Percentiles rank a stretch among this genome's conserved stretches.
phyloP scores from a whole-genome alignment of 1,284 basidiomycete genomes.

The Sporisorium exsertum region DNA sequence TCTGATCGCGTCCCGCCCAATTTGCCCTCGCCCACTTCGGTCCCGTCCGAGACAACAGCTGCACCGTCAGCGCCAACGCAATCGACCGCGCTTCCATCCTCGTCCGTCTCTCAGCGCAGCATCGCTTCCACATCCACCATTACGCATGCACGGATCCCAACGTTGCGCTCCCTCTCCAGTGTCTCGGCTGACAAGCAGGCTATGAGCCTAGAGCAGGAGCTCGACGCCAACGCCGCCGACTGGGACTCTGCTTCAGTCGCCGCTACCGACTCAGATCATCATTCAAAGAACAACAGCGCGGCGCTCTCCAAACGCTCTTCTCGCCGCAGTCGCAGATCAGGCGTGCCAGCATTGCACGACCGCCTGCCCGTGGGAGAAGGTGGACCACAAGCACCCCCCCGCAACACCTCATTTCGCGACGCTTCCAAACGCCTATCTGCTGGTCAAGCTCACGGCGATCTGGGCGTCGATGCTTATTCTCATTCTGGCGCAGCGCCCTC shows the following conservation, averaged over 20 bases:
- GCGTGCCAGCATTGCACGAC: conserved; percentile 27
- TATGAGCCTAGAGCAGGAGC: conserved; percentile 44
- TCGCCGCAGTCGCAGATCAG: conserved; percentile 32
- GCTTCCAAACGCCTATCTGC: conserved; percentile 28
- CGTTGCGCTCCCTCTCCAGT: conserved; percentile 20
- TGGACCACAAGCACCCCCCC: conserved; percentile 38
- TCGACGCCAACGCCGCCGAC: conserved; percentile 23
- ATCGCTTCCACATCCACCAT: conserved; percentile 40
- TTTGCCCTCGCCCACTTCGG: not conserved
- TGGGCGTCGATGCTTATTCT: conserved; percentile 31
- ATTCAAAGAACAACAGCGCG: conserved; percentile 1
- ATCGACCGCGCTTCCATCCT: conserved; percentile 9
- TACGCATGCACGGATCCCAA: conserved; percentile 28
- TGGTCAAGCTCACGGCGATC: conserved; percentile 36
- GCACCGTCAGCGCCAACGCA: not conserved
- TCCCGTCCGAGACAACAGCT: not conserved
- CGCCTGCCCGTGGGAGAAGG: conserved; percentile 43
- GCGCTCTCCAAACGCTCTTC: conserved; percentile 23
- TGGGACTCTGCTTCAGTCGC: conserved; percentile 3
- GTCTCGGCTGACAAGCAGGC: conserved; percentile 30
- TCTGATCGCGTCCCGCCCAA: conserved; percentile 3
- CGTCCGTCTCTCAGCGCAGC: conserved; percentile 37
- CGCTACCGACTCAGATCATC: conserved; percentile 6
- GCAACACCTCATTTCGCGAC: conserved; percentile 44
- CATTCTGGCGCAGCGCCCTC: conserved; percentile 10